Base-by-base conservation (phyloP, 148 eudicot species). In the Amaranthus cruentus region DNA sequence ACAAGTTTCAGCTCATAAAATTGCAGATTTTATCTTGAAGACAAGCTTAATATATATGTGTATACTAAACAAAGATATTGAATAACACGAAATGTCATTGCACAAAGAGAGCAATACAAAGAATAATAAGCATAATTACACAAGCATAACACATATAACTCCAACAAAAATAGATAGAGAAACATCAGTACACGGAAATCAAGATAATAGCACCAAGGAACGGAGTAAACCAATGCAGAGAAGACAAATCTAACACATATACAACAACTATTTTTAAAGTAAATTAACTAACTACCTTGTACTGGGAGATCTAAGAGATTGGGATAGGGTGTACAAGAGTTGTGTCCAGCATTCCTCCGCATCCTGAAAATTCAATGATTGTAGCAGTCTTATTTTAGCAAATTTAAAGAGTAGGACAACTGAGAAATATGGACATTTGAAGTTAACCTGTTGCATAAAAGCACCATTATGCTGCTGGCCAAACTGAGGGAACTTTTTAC, bases 341-440 rank as follows among this genome's bases (percentile, higher is more conserved):
- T 94, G 98, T 10, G 98, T 87, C 98, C 98, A 94, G 77, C 98
- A 94, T 81, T 94, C 98, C 83, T 94, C 98, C 73, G 98, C 98
- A 84, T 94, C 98, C 98, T 94, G 84, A 42, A 66, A 62, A 70
- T 78, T 71, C 54, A 75, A 55, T 14, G 38, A 68, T 38, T 15
- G n/a, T 72, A 76, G 55, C 11, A 52, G 46, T 38, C 68, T 51
- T 69, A 51, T 61, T 7, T 2, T 43, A 63, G 47, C 51, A 75
- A 9, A 53, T 5, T 44, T 18, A 57, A 64, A 55, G 38, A 76
- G 60, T 68, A 69, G 46, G 56, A 67, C 62, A 79, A 43, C 57
- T 55, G 50, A 42, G 50, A 61, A 63, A 43, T 59, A 38, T n/a
- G 57, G 47, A 59, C 44, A 62, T 56, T 18, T 43, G 49, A 14